Percentiles rank a stretch among this genome's conserved stretches.
Evolutionary conservation across 2,329 filamentous ascomycete species (phyloP).

Genomic region (Aspergillus neoniger): DNA sequence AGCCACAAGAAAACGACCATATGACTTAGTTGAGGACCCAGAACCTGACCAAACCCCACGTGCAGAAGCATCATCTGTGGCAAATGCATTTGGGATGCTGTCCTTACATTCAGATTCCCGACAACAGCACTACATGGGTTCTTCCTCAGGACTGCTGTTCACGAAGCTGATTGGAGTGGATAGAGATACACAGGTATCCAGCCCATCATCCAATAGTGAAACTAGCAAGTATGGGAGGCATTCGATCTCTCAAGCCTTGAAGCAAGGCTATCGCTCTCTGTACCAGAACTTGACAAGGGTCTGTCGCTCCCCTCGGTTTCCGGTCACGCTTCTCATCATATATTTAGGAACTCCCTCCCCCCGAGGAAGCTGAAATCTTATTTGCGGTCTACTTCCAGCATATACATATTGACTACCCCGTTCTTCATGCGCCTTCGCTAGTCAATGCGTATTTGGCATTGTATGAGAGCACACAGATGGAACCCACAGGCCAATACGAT

Average conservation of each 20-base stretch:
- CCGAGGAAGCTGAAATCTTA: slow-evolving; percentile 27
- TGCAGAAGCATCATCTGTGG: slow-evolving; percentile 33
- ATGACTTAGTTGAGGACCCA: slow-evolving; percentile 19
- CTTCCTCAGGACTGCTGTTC: slow-evolving; percentile 42
- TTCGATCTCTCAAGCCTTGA: not conserved
- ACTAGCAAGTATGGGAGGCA: not conserved
- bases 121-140: slow-evolving; percentile 43
- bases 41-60: slow-evolving; percentile 21
- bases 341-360: slow-evolving; percentile 25
- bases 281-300: slow-evolving; percentile 16
- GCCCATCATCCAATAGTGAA: not conserved
- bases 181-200: not conserved
- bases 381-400: slow-evolving; percentile 30
- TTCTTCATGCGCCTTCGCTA: slow-evolving; percentile 31
- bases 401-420: slow-evolving; percentile 35
- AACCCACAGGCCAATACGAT: slow-evolving; percentile 18
- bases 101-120: slow-evolving; percentile 42
- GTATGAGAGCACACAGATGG: slow-evolving; percentile 23
- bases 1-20: slow-evolving; percentile 14
- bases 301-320: not conserved
- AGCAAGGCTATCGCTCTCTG: slow-evolving; percentile 8
- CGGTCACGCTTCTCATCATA: not conserved
- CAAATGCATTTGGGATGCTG: slow-evolving; percentile 40
- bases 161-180: slow-evolving; percentile 28
- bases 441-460: slow-evolving; percentile 29